These are phyloP conservation scores for Pseudogymnoascus sp. DNA, from an alignment of 2,329 filamentous ascomycete genomes.

Conservation along the genomic window DNA sequence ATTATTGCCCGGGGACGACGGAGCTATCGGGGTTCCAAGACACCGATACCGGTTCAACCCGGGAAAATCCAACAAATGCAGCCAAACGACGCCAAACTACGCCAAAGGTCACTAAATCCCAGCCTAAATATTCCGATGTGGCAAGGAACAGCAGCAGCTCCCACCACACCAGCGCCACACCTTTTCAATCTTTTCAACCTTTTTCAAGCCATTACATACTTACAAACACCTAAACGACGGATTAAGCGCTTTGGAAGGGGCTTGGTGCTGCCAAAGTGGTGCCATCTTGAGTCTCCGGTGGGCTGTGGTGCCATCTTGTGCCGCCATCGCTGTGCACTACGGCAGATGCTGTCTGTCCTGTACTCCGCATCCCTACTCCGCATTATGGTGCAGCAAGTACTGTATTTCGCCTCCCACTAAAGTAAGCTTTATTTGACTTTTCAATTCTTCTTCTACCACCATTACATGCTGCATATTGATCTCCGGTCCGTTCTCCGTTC, in stretches of 20 bases:
- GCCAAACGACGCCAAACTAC: not conserved
- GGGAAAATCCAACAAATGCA: slow-evolving; percentile 2
- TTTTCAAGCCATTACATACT: not conserved
- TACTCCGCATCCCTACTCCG: not conserved
- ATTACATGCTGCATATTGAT: not conserved
- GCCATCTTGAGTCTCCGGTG: too few species aligned
- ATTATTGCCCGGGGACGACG: slow-evolving; percentile 1
- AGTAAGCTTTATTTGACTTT: not conserved
- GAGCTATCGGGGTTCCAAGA: slow-evolving; percentile 3
- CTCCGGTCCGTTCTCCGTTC: not conserved
- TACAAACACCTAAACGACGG: not conserved
- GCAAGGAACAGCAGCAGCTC: not conserved
- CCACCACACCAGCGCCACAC: not conserved
- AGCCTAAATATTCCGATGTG: not conserved
- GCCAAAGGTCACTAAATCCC: not conserved
- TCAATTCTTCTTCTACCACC: not conserved
- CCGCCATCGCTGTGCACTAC: not conserved
- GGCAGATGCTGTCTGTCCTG: not conserved
- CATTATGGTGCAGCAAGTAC: not conserved
- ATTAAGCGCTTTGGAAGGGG: not conserved
- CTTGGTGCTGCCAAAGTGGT: not conserved
- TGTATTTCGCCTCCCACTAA: not conserved
- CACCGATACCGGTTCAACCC: slow-evolving; percentile 6
- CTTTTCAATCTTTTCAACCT: not conserved
- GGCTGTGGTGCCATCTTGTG: too few species aligned